Percentiles rank a stretch among this genome's conserved stretches.
Evolutionary conservation across 805 yeast species (phyloP).

Genomic region (Wickerhamiella hasegawae): DNA sequence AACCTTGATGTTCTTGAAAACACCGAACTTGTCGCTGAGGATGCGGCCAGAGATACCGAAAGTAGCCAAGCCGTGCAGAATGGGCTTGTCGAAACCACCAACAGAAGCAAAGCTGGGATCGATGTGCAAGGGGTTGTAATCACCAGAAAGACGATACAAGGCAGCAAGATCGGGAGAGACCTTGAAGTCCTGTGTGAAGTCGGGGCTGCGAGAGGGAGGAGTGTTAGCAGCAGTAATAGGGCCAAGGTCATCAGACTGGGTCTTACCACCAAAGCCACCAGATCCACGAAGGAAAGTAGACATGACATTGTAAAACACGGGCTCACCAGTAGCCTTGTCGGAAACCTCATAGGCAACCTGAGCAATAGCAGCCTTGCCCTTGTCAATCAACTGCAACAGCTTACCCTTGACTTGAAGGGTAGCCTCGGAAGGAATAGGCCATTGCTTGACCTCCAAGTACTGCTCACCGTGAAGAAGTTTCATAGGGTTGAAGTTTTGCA

Average conservation of each 20-base stretch:
- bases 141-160: conserved; percentile 81
- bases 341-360: conserved; percentile 62
- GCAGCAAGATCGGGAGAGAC: conserved; percentile 70
- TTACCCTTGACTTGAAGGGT: conserved; percentile 40
- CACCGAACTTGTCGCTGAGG: conserved; percentile 65
- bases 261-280: conserved; percentile 33
- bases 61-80: conserved; percentile 81
- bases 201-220: conserved; percentile 52
- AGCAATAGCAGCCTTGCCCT: conserved; percentile 68
- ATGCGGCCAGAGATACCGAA: conserved; percentile 71
- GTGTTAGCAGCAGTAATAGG: conserved; percentile 47
- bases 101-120: conserved; percentile 83
- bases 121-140: conserved; percentile 86
- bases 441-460: conserved; percentile 57
- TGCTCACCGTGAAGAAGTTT: conserved; percentile 90
- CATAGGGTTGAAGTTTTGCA: conserved; percentile 79
- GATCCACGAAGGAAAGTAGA: conserved; percentile 73
- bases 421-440: conserved; percentile 66
- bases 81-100: conserved; percentile 74
- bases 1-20: conserved; percentile 68
- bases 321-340: conserved; percentile 53
- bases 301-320: conserved; percentile 64
- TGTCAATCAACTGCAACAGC: conserved; percentile 66
- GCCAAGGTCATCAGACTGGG: conserved; percentile 37
- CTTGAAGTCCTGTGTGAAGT: conserved; percentile 40